phyloP scores from a whole-genome alignment of 441 rosid genomes.

The Pelargonium fulgidum region DNA sequence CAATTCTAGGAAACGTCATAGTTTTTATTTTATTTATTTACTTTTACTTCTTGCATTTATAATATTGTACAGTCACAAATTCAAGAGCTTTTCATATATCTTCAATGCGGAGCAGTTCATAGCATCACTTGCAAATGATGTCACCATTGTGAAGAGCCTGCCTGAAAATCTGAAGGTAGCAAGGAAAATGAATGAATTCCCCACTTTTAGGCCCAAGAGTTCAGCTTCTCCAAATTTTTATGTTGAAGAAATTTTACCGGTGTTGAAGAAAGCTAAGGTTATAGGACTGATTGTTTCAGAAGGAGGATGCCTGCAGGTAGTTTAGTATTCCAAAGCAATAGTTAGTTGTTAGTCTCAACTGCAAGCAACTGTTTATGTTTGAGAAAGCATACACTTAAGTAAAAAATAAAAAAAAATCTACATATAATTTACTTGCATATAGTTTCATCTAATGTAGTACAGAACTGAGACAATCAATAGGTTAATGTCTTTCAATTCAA shows the following conservation, averaged over 20 bases:
- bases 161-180: conserved; percentile 77
- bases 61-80: conserved; percentile 51
- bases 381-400: conserved; percentile 9
- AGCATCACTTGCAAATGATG: conserved; percentile 77
- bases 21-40: conserved; percentile 2
- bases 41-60: conserved; percentile 18
- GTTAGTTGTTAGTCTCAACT: conserved; percentile 4
- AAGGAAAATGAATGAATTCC: conserved; percentile 68
- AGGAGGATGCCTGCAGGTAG: conserved; percentile 96
- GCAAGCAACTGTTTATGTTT: conserved; percentile 11
- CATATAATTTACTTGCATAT: not conserved
- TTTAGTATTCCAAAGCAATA: conserved; percentile 16
- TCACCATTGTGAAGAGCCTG: conserved; percentile 54
- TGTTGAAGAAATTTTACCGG: conserved; percentile 69
- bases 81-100: conserved; percentile 93
- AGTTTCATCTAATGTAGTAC: not conserved
- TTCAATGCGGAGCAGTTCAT: conserved; percentile 93
- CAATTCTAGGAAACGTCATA: conserved; percentile 11
- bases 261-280: conserved; percentile 59
- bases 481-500: no score
- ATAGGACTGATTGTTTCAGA: conserved; percentile 64
- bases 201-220: conserved; percentile 67
- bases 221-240: conserved; percentile 73
- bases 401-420: not conserved
- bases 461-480: not conserved